Percentiles rank a stretch among this genome's conserved stretches.
Evolutionary conservation across 257 asterid species (phyloP).

Genomic region (Eustoma russellianum): DNA sequence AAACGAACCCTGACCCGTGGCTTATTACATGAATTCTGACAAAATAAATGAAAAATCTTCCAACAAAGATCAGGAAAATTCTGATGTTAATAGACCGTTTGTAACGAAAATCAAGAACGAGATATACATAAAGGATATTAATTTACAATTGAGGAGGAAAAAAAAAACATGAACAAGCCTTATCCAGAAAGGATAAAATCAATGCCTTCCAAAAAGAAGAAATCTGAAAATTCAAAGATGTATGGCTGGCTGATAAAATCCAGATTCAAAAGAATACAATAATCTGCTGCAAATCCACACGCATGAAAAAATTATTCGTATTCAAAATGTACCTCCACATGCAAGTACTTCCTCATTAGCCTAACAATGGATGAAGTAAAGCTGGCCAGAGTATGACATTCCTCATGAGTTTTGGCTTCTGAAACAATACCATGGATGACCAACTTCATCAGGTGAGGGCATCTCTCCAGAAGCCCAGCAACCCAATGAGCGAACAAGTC

Average conservation of each 20-base stretch:
- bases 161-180: constrained; percentile 7
- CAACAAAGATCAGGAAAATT: too few species aligned
- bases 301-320: constrained; percentile 38
- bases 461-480: constrained; percentile 62
- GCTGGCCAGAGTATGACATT: constrained; percentile 63
- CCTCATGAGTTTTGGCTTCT: constrained; percentile 83
- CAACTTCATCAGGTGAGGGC: constrained; percentile 65
- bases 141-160: constrained; percentile 7
- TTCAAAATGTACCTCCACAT: constrained; percentile 71
- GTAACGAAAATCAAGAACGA: neutral
- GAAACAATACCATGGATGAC: constrained; percentile 77
- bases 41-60: too few species aligned
- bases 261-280: neutral
- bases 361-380: constrained; percentile 61
- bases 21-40: too few species aligned
- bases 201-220: constrained; percentile 3
- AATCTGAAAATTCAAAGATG: constrained; percentile 8
- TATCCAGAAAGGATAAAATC: constrained; percentile 6
- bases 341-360: constrained; percentile 66
- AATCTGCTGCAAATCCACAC: constrained; percentile 1
- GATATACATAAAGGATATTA: constrained; percentile 10
- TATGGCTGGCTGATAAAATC: constrained; percentile 6
- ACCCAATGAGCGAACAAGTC: constrained; percentile 74
- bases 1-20: too few species aligned
- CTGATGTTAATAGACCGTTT: neutral